Base-by-base conservation (phyloP, 768 basidiomycete genomes). In the Peribolospora baueri region DNA sequence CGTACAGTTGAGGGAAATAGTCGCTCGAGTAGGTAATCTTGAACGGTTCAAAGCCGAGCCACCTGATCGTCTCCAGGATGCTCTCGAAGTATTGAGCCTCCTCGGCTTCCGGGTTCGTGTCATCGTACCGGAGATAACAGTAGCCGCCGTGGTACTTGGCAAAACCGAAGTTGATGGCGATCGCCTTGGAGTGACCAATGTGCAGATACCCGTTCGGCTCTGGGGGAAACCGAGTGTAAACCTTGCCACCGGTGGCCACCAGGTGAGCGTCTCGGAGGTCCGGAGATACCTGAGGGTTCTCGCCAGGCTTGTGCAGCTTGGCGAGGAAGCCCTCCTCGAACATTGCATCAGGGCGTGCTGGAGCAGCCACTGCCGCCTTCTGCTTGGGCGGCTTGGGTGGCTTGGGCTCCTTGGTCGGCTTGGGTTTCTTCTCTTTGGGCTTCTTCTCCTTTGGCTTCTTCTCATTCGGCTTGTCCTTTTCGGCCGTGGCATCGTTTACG, bases 1-100 rank as follows among this genome's bases (percentile, higher is more conserved):
- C 80, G 62, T 87, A 83, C 36, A 98, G 70, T 63, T 79, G 71
- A 54, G 81, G 75, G 66, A 98, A 98, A 69, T 98, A 84, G 68
- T 97, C 91, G 65, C 87, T 93, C 50, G 91, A 95, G 69, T 97
- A 97, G 4, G 93, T 97, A 72, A 98, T 88, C 68, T 85, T 85
- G 84, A 84, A 97, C 3, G 93, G 93, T 66, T 97, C 91, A 63
- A 78, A 98, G 1, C 93, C 93, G 14, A 98, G 74, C 93, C 93
- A 98, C 59, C 90, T 75, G 42, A 97, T 76, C 63, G 81, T 85
- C 69, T 95, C 90, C 64, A 97, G 70, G 55, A 97, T 95, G 57
- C 84, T 91, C 66, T 91, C 90, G 61, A 97, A 97, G 68, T 93
- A 98, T 60, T 77, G 73, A 42, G 77, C 87, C 70, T 98, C 93